Evolutionary conservation across 305 asterid genomes (phyloP), one percentile per base, ranked within the genome.

Genomic region (Solanum chacoense): DNA sequence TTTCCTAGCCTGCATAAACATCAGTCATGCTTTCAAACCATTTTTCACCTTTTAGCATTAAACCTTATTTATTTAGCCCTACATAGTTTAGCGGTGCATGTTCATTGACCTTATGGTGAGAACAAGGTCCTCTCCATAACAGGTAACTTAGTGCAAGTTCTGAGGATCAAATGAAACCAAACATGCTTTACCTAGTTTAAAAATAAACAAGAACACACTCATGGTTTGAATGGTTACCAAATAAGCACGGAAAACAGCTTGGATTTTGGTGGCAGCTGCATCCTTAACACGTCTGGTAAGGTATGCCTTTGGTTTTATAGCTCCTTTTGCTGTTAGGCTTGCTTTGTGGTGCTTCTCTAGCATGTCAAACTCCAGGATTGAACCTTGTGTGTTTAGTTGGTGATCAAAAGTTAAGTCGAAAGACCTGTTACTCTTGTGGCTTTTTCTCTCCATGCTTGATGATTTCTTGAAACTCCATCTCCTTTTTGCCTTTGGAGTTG

Each of bases 391-490:
- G 2, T 75, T 88, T 59, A 88, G 87, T 16, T 50, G 86, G 69
- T 92, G 91, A 88, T 89, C 87, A 69, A 87, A 74, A 87, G 88
- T 90, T 5, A 94, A 91, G 91, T 94, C 97, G 18, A 95, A 92
- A 11, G 96, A 93, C 76, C 85, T 80, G 24, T 76, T 93, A 67
- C 88, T 91, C 86, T 89, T 88, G 85, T 92, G 94, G 22, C 85
- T 71, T 85, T 11, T 79, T 45, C 89, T 74, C 37, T 89, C 93
- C 8, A 89, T 63, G 78, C 90, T 89, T 69, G 93, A 81, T 36
- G 94, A 90, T 88, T 92, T 91, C 84, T 90, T 93, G 92, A 95
- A 96, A 88, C 98, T 95, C 97, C 98, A 95, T 89, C 97, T 92
- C 90, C 95, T 89, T 90, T 76, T 93, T 59, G 90, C 94, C 79